phyloP scores from a whole-genome alignment of 192 early-diverging fungal species.

The Podila epicladia region DNA sequence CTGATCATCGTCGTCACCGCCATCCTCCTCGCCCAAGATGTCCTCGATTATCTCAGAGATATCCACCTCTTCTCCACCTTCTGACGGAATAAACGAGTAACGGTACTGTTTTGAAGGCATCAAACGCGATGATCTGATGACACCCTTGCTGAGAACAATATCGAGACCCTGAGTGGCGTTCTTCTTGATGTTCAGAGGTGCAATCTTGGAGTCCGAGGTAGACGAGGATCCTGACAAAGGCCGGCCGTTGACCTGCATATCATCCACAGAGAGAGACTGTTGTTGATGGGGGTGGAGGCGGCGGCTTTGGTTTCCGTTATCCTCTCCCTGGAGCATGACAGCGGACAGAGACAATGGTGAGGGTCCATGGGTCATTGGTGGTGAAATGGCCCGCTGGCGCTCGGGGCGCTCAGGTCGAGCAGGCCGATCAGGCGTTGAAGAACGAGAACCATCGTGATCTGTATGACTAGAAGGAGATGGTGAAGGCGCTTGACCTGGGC shows the following conservation, averaged over 20 bases:
- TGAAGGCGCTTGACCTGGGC: conserved; percentile 27
- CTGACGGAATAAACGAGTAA: conserved; percentile 53
- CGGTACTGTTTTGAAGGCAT: conserved; percentile 54
- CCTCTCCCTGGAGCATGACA: conserved; percentile 9
- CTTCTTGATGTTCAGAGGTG: conserved; percentile 49
- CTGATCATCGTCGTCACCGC: conserved; percentile 10
- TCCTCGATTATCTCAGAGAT: conserved; percentile 59
- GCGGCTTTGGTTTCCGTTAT: neutral
- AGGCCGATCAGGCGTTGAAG: conserved; percentile 40
- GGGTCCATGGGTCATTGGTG: conserved; percentile 31
- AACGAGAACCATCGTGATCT: conserved; percentile 8
- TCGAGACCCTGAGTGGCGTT: conserved; percentile 50
- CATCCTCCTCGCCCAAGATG: conserved; percentile 50
- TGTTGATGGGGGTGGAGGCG: neutral
- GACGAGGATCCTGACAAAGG: neutral
- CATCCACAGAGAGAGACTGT: neutral
- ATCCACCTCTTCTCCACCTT: conserved; percentile 53
- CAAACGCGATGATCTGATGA: conserved; percentile 51
- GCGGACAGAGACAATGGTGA: conserved; percentile 35
- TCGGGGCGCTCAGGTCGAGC: conserved; percentile 27
- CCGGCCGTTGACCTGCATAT: neutral
- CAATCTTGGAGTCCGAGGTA: conserved; percentile 10
- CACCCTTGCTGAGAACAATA: conserved; percentile 46
- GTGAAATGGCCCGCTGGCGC: conserved; percentile 39
- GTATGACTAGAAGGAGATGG: conserved; percentile 7